phyloP scores from a whole-genome alignment of 140 eudicot genomes.

The Oenanthe javanica region DNA sequence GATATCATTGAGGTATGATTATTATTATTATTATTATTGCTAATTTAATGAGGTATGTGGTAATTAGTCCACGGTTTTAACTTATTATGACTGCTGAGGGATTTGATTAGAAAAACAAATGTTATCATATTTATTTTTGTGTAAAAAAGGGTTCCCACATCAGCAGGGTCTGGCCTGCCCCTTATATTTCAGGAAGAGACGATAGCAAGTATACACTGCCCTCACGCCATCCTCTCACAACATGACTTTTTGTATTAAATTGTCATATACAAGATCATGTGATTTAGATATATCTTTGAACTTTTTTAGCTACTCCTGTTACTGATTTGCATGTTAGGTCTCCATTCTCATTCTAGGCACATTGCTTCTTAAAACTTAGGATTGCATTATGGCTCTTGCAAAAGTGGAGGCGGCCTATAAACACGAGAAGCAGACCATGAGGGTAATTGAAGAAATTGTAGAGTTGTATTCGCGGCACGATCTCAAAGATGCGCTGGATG shows the following conservation, averaged over 20 bases:
- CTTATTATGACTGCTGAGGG: background rate
- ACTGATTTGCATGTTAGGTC: background rate
- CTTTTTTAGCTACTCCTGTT: background rate
- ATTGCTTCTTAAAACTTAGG: constrained; percentile 31
- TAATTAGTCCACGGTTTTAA: background rate
- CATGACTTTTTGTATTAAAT: background rate
- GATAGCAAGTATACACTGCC: too few relatives aligned
- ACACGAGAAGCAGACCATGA: constrained; percentile 57
- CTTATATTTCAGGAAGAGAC: background rate
- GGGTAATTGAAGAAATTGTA: constrained; percentile 36
- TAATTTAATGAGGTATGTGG: constrained; percentile 47
- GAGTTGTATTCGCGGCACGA: constrained; percentile 40
- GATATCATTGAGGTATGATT: constrained; percentile 50
- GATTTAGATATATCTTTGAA: background rate
- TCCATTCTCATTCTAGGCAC: background rate
- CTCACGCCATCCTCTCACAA: too few relatives aligned
- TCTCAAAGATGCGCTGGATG: constrained; percentile 59
- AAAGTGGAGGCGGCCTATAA: constrained; percentile 74
- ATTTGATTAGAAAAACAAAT: background rate
- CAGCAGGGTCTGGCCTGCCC: background rate
- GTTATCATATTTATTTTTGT: background rate
- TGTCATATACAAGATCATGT: background rate
- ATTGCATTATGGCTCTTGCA: constrained; percentile 55
- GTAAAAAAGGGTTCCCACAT: background rate
- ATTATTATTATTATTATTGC: background rate